Evolutionary conservation across 371 early-diverging fungal species (phyloP).

Genomic region (Mortierella sp.): DNA sequence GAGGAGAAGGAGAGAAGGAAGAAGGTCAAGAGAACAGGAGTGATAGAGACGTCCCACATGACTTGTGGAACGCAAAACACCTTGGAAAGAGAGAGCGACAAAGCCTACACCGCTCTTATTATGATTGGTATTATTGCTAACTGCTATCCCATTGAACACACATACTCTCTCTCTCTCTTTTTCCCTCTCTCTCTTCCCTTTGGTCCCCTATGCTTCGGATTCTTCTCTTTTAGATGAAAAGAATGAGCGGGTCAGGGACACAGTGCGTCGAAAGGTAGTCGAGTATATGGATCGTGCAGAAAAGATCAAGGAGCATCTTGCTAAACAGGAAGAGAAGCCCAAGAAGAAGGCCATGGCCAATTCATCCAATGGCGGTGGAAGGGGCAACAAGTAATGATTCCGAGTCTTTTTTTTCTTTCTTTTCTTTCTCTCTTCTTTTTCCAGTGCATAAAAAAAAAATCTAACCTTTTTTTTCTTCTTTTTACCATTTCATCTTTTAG

Average conservation of each 20-base stretch:
- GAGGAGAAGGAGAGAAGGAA: no score
- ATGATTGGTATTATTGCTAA: not conserved
- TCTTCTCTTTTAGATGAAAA: conserved; percentile 83
- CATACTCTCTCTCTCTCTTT: not conserved
- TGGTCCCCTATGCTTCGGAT: not conserved
- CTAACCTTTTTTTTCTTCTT: not conserved
- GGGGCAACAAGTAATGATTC: conserved; percentile 54
- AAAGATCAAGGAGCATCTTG: conserved; percentile 87
- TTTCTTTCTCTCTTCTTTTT: conserved; percentile 2
- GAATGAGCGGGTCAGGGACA: conserved; percentile 87
- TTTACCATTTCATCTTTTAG: conserved; percentile 25
- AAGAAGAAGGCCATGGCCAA: conserved; percentile 69
- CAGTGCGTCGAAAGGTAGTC: conserved; percentile 89
- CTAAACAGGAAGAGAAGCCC: conserved; percentile 74
- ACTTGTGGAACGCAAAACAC: no score
- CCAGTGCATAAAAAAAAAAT: not conserved
- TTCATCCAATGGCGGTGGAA: conserved; percentile 56
- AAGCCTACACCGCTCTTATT: not conserved
- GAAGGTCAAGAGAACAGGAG: no score
- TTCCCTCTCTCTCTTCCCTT: not conserved
- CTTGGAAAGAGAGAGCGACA: no score
- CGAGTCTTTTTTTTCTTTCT: not conserved
- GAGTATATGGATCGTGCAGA: conserved; percentile 97
- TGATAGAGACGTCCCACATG: no score
- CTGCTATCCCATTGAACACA: not conserved